phyloP scores from a whole-genome alignment of 371 early-diverging fungal genomes.

The Blakeslea trispora region DNA sequence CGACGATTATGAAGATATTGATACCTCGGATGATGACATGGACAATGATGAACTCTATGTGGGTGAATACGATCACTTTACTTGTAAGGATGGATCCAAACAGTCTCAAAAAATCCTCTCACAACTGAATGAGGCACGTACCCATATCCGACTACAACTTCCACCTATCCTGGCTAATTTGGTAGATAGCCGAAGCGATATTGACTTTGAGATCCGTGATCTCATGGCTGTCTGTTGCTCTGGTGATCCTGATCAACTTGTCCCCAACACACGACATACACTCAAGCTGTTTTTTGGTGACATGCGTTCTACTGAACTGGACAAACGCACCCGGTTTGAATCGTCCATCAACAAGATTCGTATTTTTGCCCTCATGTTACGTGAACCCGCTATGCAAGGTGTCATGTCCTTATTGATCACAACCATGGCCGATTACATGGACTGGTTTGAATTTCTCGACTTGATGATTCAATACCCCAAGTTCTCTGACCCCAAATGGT shows the following conservation, averaged over 20 bases:
- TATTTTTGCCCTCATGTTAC: slow-evolving; percentile 61
- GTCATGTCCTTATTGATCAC: slow-evolving; percentile 19
- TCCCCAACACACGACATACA: slow-evolving; percentile 11
- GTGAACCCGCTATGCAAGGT: slow-evolving; percentile 52
- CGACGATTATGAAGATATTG: slow-evolving; percentile 23
- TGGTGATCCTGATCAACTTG: slow-evolving; percentile 6
- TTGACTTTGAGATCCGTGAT: slow-evolving; percentile 66
- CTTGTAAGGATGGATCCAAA: slow-evolving; percentile 29
- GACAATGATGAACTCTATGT: slow-evolving; percentile 18
- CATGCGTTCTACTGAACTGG: background rate
- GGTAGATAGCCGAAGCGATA: slow-evolving; percentile 57
- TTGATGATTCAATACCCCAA: slow-evolving; percentile 12
- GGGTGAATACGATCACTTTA: slow-evolving; percentile 22
- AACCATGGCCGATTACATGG: slow-evolving; percentile 31
- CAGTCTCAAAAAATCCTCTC: slow-evolving; percentile 36
- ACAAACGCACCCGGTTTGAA: slow-evolving; percentile 10
- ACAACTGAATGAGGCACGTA: slow-evolving; percentile 49
- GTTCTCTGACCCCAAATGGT: slow-evolving; percentile 48
- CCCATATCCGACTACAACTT: slow-evolving; percentile 30
- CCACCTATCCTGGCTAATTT: slow-evolving; percentile 54
- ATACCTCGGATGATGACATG: slow-evolving; percentile 13
- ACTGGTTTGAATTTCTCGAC: slow-evolving; percentile 22
- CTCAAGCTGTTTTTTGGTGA: slow-evolving; percentile 10
- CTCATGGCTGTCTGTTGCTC: slow-evolving; percentile 27
- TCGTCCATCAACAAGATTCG: slow-evolving; percentile 38